Conservation (phyloP, 2,329 filamentous ascomycete genomes). For the Neospermospora avenae region DNA sequence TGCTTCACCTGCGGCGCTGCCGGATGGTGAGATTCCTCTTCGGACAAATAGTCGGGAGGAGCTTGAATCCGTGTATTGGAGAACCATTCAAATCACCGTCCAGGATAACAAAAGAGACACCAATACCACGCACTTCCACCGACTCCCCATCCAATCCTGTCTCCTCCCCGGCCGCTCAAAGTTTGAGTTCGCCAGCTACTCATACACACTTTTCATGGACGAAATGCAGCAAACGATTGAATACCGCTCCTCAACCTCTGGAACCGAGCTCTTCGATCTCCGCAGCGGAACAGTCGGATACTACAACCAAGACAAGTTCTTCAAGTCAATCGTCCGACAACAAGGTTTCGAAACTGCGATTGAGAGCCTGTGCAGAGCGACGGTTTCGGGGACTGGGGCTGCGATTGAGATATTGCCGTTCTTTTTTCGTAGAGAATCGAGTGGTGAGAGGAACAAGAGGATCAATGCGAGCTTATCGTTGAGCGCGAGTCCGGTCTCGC, state of each 20-base stretch:
- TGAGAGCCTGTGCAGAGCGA: not conserved
- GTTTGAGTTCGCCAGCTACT: not conserved
- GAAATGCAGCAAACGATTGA: conserved; percentile 1
- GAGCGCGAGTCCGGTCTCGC: not conserved
- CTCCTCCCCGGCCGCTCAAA: not conserved
- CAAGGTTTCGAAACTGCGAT: conserved; percentile 1
- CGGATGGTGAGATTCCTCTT: not conserved
- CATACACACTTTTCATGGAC: not conserved
- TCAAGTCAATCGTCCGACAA: not conserved
- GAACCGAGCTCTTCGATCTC: not conserved
- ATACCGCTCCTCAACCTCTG: too few species aligned
- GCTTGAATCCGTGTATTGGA: not conserved
- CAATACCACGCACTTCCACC: not conserved
- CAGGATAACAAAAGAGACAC: not conserved
- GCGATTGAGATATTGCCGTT: not conserved
- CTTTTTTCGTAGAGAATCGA: not conserved
- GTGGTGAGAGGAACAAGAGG: not conserved
- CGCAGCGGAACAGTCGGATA: not conserved
- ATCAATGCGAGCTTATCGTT: not conserved
- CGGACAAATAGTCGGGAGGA: not conserved
- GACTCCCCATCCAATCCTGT: not conserved
- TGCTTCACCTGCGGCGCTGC: not conserved
- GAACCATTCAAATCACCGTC: not conserved
- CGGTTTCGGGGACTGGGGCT: not conserved
- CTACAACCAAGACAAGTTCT: not conserved